A percentile compares a stretch with the other conserved stretches of the same genome.
Conservation (phyloP, 768 basidiomycete genomes). For the Pseudohyphozyma bogoriensis region DNA sequence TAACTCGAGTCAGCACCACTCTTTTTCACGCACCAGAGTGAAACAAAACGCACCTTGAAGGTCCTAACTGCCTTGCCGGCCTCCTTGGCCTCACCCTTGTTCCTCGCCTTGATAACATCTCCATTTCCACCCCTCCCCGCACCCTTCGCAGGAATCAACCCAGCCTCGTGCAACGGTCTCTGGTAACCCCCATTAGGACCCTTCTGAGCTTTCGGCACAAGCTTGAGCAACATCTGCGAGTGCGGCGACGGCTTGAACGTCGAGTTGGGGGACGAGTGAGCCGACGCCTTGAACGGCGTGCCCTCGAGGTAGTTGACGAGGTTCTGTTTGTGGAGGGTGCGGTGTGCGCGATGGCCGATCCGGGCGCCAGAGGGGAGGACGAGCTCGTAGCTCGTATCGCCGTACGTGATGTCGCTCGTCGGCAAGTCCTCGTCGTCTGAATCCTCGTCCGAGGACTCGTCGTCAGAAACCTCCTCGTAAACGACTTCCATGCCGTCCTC, state of each 20-base stretch:
- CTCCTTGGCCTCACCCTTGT: constrained; percentile 87
- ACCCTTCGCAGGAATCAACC: constrained; percentile 70
- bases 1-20: too few species aligned
- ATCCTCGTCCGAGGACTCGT: constrained; percentile 40
- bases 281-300: constrained; percentile 21
- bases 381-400: constrained; percentile 73
- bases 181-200: constrained; percentile 21
- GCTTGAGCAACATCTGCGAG: constrained; percentile 36
- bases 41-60: too few species aligned
- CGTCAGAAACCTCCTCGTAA: constrained; percentile 39
- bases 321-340: constrained; percentile 72
- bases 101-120: constrained; percentile 77
- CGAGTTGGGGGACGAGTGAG: constrained; percentile 33
- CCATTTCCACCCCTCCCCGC: constrained; percentile 75
- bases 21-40: too few species aligned
- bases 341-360: constrained; percentile 82
- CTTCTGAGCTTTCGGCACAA: constrained; percentile 24
- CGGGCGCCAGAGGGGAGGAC: constrained; percentile 85
- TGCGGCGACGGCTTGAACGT: constrained; percentile 30
- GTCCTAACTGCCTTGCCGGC: constrained; percentile 58
- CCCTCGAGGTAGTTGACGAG: constrained; percentile 33
- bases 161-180: constrained; percentile 48
- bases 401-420: constrained; percentile 56
- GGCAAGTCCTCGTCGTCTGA: constrained; percentile 36
- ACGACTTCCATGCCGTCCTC: constrained; percentile 38